A percentile compares a stretch with the other conserved stretches of the same genome.
These are phyloP conservation scores for Leccinum uliginosum DNA, from an alignment of 768 basidiomycete species.

Conservation along the genomic window DNA sequence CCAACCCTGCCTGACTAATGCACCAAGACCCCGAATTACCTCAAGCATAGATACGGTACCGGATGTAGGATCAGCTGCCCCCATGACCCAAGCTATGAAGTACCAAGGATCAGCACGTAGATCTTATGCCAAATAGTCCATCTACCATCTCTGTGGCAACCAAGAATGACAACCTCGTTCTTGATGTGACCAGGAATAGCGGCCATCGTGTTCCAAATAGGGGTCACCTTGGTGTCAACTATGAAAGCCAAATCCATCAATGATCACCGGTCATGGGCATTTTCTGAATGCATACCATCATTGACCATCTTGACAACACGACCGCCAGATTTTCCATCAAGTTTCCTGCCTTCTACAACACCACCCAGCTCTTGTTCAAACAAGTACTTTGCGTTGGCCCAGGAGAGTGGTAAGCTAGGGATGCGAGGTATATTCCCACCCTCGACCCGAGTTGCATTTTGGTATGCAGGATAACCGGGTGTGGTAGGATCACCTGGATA, in stretches of 20 bases:
- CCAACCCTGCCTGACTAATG: conserved; percentile 50
- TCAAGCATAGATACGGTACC: conserved; percentile 56
- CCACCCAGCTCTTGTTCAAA: conserved; percentile 50
- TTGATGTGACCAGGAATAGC: conserved; percentile 77
- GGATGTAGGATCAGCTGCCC: conserved; percentile 51
- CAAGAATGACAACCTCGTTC: conserved; percentile 81
- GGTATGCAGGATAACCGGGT: conserved; percentile 83
- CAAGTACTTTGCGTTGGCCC: conserved; percentile 74
- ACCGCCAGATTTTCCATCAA: conserved; percentile 49
- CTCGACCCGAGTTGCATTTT: conserved; percentile 64
- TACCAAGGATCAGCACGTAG: background rate
- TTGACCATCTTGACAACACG: conserved; percentile 48
- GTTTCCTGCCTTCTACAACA: conserved; percentile 33
- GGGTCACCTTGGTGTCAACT: conserved; percentile 77
- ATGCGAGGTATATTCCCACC: conserved; percentile 64
- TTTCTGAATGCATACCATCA: conserved; percentile 37
- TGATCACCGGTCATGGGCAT: background rate
- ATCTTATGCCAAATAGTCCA: background rate
- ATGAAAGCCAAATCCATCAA: background rate
- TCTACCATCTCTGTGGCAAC: conserved; percentile 84
- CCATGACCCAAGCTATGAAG: conserved; percentile 38
- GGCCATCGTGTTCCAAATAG: conserved; percentile 88
- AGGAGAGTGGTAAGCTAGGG: conserved; percentile 84
- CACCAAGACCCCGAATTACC: conserved; percentile 50
- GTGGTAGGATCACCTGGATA: conserved; percentile 82